Evolutionary conservation across 1,139 yeast genomes (phyloP).

Genomic region (Hyphopichia khmerensis): DNA sequence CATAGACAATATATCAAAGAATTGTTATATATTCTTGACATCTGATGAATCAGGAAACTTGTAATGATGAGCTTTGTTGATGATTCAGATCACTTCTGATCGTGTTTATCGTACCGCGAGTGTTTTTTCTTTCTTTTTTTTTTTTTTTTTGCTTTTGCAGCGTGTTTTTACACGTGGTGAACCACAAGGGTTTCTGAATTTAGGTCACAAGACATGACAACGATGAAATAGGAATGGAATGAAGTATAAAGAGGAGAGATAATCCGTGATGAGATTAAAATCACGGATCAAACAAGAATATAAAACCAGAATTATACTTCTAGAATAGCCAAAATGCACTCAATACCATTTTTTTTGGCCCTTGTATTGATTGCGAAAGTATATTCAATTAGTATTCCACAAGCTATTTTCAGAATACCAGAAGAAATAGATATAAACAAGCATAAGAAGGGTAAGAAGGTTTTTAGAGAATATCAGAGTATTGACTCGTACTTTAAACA

Average conservation of each 20-base stretch:
- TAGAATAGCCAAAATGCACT: too few relatives aligned
- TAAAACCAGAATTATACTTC: too few relatives aligned
- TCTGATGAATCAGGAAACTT: not conserved
- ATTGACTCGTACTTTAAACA: slow-evolving; percentile 20
- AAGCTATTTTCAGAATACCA: not conserved
- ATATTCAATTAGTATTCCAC: not conserved
- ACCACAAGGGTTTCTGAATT: not conserved
- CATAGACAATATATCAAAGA: slow-evolving; percentile 8
- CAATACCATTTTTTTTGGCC: not conserved
- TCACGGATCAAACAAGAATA: too few relatives aligned
- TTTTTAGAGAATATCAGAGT: slow-evolving; percentile 9
- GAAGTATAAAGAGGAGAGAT: not conserved
- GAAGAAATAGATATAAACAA: not conserved
- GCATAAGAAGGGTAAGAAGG: not conserved
- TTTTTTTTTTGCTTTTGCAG: not conserved
- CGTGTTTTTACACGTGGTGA: slow-evolving; percentile 5
- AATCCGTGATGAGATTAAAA: too few relatives aligned
- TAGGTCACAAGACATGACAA: not conserved
- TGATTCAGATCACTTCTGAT: not conserved
- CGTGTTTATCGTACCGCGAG: not conserved
- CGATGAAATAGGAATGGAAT: not conserved
- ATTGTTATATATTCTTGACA: slow-evolving; percentile 10
- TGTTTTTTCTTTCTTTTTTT: not conserved
- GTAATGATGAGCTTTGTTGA: not conserved
- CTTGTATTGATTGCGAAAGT: not conserved